phyloP scores from a whole-genome alignment of 441 rosid genomes.

The Jatropha podagrica region DNA sequence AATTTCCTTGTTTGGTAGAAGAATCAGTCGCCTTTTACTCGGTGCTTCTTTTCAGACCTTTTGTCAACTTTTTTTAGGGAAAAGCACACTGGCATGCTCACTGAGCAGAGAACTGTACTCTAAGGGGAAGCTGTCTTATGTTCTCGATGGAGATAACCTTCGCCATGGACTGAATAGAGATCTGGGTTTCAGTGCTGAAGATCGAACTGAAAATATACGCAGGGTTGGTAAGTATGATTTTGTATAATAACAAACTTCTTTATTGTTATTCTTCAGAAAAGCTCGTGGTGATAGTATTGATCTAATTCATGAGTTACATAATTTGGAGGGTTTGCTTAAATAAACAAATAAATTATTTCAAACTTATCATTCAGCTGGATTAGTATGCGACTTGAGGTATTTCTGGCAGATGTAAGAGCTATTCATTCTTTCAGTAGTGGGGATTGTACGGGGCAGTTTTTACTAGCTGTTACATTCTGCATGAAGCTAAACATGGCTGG shows the following conservation, averaged over 20 bases:
- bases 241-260: background rate
- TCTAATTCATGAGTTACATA: background rate
- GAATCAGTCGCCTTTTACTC: background rate
- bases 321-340: background rate
- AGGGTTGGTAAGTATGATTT: slow-evolving; percentile 67
- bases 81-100: slow-evolving; percentile 86
- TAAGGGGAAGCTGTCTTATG: slow-evolving; percentile 68
- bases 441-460: background rate
- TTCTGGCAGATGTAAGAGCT: background rate
- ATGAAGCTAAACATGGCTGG: background rate
- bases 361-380: background rate
- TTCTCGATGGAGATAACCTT: slow-evolving; percentile 89
- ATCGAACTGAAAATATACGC: slow-evolving; percentile 85
- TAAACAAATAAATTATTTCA: background rate
- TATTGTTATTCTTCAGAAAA: background rate
- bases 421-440: background rate
- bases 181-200: slow-evolving; percentile 81
- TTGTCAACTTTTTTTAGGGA: slow-evolving; percentile 45
- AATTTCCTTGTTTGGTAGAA: background rate
- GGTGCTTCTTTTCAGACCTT: background rate
- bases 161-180: slow-evolving; percentile 84
- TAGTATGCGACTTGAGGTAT: background rate
- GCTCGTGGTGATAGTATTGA: background rate
- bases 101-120: slow-evolving; percentile 64
- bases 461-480: background rate